Evolutionary conservation across 140 eudicot genomes (phyloP), one percentile per base, ranked within the genome.

Genomic region (Ambrosia hybrid): DNA sequence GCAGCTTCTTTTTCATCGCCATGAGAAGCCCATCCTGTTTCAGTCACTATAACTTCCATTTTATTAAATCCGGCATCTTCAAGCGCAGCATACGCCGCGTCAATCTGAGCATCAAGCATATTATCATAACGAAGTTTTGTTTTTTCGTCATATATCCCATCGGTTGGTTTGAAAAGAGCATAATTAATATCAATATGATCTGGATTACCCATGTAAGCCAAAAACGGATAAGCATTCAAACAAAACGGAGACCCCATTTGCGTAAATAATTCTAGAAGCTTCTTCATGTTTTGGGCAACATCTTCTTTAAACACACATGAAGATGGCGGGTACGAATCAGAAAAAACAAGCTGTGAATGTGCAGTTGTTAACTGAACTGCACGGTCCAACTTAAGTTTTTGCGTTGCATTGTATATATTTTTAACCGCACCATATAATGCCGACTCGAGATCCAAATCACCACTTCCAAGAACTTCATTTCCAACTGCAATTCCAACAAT

Each of bases 21-120:
- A 46, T 16, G 80, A 53, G 97, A 91, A 75, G 97, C 97, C 97
- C 97, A 91, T n/a, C 97, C 97, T 0, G 96, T 91, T 71, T 91
- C 97, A 0, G 97, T 91, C 41, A 91, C 82, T 56, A 91, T 81
- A 55, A 91, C 91, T 70, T 91, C 97, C 97, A 91, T 88, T 51
- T 88, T 91, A 2, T 70, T 71, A 62, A 65, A 86, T 4, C 96
- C 97, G 1, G 91, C 96, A 79, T 86, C 84, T 80, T 91, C 93
- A 49, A 91, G 55, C 26, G 97, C 97, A 56, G 84, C 88, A 79
- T 91, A 91, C 45, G 97, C 82, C 1, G 97, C 93, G 81, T 91
- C 97, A 51, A 91, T 83, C 78, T 86, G 93, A 66, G 97, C 97
- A 86, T 91, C 97, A 37, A 91, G 91, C 86, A 91, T 71, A 81